A percentile compares a stretch with the other conserved stretches of the same genome.
Conservation (phyloP, 306 rosid genomes). For the Clitoria ternatea region DNA sequence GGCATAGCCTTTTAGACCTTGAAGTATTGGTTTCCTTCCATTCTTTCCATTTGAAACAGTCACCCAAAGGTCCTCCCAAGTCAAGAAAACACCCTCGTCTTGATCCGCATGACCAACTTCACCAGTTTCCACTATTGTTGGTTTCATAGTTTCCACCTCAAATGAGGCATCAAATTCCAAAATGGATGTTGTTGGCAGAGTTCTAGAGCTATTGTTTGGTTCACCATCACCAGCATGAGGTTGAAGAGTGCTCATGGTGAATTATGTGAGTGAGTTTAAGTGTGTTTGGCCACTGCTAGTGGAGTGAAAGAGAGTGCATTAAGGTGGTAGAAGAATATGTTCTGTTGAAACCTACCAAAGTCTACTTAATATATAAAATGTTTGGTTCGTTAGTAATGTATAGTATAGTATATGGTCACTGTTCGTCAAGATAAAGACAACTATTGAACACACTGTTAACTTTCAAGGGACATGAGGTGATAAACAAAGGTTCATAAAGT, state of each 20-base stretch:
- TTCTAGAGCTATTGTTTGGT: constrained; percentile 13
- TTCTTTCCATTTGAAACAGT: constrained; percentile 33
- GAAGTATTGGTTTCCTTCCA: constrained; percentile 39
- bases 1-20: constrained; percentile 49
- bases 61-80: constrained; percentile 55
- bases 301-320: background rate
- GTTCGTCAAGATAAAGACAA: background rate
- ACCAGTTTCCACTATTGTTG: background rate
- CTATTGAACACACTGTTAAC: background rate
- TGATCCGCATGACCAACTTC: background rate
- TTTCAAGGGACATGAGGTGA: background rate
- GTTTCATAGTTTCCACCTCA: constrained; percentile 12
- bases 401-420: background rate
- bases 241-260: constrained; percentile 17
- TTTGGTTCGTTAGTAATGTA: background rate
- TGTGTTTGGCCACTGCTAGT: background rate
- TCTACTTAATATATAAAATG: constrained; percentile 2
- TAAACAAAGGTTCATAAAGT: background rate
- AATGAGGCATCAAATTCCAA: constrained; percentile 15
- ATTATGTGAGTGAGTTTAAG: background rate
- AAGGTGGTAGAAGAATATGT: constrained; percentile 5
- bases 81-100: constrained; percentile 25
- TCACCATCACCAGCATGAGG: constrained; percentile 16
- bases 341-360: background rate
- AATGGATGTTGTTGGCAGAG: background rate